These are phyloP conservation scores for Microascus cirrosus DNA, from an alignment of 2,329 filamentous ascomycete genomes.

Conservation along the genomic window DNA sequence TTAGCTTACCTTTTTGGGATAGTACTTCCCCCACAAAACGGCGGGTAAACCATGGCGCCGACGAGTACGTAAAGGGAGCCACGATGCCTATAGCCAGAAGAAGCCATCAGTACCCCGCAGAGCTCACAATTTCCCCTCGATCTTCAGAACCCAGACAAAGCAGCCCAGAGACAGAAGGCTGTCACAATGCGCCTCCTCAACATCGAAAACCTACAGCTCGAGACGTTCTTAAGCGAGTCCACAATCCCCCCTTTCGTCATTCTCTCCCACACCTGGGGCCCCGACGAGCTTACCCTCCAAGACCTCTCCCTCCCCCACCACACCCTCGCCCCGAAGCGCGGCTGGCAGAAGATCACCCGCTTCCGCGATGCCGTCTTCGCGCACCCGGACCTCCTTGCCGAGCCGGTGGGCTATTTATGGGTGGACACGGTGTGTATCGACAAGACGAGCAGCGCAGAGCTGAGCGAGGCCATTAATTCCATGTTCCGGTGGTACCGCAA, in stretches of 20 bases:
- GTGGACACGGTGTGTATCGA: conserved; percentile 21
- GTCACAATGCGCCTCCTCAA: conserved; percentile 18
- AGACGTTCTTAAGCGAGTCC: conserved; percentile 1
- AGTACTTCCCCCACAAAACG: neutral
- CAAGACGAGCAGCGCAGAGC: conserved; percentile 18
- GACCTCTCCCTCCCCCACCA: conserved; percentile 9
- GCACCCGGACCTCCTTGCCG: neutral
- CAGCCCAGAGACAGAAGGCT: neutral
- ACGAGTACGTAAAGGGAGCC: neutral
- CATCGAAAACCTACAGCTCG: conserved; percentile 4
- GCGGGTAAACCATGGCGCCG: neutral
- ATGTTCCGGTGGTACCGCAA: conserved; percentile 21
- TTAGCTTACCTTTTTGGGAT: too few species aligned
- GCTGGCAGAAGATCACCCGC: conserved; percentile 6
- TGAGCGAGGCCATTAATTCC: conserved; percentile 12
- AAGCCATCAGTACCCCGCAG: too few species aligned
- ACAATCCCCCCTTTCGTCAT: conserved; percentile 15
- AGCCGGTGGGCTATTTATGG: conserved; percentile 15
- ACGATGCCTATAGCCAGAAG: too few species aligned
- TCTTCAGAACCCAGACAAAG: neutral
- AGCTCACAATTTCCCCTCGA: neutral
- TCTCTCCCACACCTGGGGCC: conserved; percentile 17
- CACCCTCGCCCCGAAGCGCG: neutral
- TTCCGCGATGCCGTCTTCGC: conserved; percentile 2
- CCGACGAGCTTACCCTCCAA: conserved; percentile 14